Base-by-base conservation (phyloP, 441 rosid species). In the Corymbia calophylla region DNA sequence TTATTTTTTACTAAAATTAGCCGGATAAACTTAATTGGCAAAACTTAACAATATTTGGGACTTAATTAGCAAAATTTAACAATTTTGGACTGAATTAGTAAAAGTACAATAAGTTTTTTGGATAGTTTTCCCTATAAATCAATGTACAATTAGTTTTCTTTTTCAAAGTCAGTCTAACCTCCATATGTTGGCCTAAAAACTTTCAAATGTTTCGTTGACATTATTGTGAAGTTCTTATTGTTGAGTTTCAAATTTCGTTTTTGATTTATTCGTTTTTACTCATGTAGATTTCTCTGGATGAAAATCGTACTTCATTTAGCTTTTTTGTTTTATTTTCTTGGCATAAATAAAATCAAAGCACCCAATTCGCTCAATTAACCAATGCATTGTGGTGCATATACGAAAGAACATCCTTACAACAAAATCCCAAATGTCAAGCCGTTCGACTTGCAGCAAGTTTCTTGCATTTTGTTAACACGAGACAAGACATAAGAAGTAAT, bases 31-130 rank as follows among this genome's bases (percentile, higher is more conserved):
- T 21, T 19, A 56, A 56, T 56, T 56, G 27, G 23, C 60, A 56
- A 56, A 56, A 56, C 27, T 56, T 56, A 56, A 21, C 21, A 56
- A 56, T 0, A 5, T 21, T 56, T 56, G 15, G 0, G 12, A 21
- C 23, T 56, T 5, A 56, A 56, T 56, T 56, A 0, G 23, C 1
- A 56, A 56, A 23, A 56, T 56, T 56, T 27, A 56, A 56, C 7
- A 2, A 1, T 55, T 23, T 0, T 8, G 1, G 0, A 56, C 16
- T 56, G 13, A 56, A 56, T 56, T 56, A 56, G 3, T 13, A 56
- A 56, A 23, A 56, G 6, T 23, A 23, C 10, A 9, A 56, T 56
- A 56, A 2, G 25, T 21, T 56, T 23, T 56, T 56, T 23, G 62
- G 29, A 23, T 13, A 23, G 16, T 56, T 23, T 56, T 9, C 29